Percentiles rank a stretch among this genome's conserved stretches.
These are phyloP conservation scores for Ramaria rubella DNA, from an alignment of 768 basidiomycete genomes.

Conservation along the genomic window DNA sequence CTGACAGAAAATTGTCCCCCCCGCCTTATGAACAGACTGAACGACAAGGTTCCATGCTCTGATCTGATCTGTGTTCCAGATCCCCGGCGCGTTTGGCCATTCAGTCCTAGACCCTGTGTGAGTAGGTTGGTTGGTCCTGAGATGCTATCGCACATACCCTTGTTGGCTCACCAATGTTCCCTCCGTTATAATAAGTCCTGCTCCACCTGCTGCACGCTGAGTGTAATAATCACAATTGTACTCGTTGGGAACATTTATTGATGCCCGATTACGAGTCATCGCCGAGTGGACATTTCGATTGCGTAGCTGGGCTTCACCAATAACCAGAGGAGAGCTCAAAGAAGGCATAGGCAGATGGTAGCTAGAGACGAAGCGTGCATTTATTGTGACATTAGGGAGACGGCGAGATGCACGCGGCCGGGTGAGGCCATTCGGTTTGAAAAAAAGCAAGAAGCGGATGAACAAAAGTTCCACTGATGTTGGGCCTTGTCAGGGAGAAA, in stretches of 20 bases:
- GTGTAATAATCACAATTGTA: conserved; percentile 35
- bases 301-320: conserved; percentile 31
- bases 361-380: neutral
- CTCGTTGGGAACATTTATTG: conserved; percentile 29
- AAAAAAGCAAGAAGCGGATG: neutral
- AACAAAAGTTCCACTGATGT: neutral
- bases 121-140: neutral
- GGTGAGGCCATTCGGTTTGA: neutral
- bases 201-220: conserved; percentile 36
- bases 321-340: conserved; percentile 22
- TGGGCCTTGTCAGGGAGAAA: neutral
- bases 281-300: conserved; percentile 38
- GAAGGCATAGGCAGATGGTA: neutral
- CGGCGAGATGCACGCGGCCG: neutral
- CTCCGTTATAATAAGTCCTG: conserved; percentile 37
- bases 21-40: conserved; percentile 41
- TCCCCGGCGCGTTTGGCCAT: conserved; percentile 40
- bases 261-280: conserved; percentile 36
- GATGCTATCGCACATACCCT: conserved; percentile 27
- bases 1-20: conserved; percentile 41
- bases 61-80: conserved; percentile 41
- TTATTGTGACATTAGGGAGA: neutral
- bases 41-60: conserved; percentile 39
- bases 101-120: conserved; percentile 32
- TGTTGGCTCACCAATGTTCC: conserved; percentile 35